A percentile compares a stretch with the other conserved stretches of the same genome.
Evolutionary conservation across 495 filamentous ascomycete species (phyloP).

Genomic region (Friedmanniomyces simplex): DNA sequence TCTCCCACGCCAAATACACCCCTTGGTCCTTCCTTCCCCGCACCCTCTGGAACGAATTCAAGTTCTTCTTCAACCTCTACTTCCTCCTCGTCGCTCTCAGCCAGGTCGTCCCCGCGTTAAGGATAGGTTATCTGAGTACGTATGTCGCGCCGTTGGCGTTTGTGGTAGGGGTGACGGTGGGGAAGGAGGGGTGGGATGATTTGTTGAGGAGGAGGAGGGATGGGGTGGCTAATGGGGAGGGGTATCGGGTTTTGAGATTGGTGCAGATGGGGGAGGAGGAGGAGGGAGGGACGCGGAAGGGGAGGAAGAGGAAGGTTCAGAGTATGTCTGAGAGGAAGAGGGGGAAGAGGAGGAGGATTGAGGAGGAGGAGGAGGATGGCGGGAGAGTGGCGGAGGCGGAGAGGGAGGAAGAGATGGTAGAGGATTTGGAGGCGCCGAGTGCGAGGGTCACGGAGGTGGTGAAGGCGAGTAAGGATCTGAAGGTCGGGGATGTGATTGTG

Average conservation of each 20-base stretch:
- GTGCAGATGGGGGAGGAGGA: constrained; percentile 26
- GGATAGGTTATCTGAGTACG: constrained; percentile 89
- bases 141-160: constrained; percentile 90
- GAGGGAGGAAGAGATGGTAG: constrained; percentile 33
- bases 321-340: constrained; percentile 16
- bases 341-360: constrained; percentile 16
- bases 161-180: constrained; percentile 81
- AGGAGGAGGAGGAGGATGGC: constrained; percentile 1
- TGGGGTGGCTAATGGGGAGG: constrained; percentile 87
- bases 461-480: constrained; percentile 79
- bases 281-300: not conserved
- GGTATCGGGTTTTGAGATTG: constrained; percentile 70
- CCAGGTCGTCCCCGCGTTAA: constrained; percentile 76
- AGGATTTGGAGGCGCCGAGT: constrained; percentile 36
- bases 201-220: constrained; percentile 76
- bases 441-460: constrained; percentile 49
- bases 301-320: constrained; percentile 15
- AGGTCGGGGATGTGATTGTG: constrained; percentile 89
- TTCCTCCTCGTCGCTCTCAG: constrained; percentile 92
- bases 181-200: constrained; percentile 94
- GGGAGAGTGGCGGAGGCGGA: constrained; percentile 31
- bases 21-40: constrained; percentile 86
- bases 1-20: constrained; percentile 99
- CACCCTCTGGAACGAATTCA: constrained; percentile 96
- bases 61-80: constrained; percentile 99